Conservation (phyloP, 805 yeast species). For the Cyberlindnera subsufficiens region DNA sequence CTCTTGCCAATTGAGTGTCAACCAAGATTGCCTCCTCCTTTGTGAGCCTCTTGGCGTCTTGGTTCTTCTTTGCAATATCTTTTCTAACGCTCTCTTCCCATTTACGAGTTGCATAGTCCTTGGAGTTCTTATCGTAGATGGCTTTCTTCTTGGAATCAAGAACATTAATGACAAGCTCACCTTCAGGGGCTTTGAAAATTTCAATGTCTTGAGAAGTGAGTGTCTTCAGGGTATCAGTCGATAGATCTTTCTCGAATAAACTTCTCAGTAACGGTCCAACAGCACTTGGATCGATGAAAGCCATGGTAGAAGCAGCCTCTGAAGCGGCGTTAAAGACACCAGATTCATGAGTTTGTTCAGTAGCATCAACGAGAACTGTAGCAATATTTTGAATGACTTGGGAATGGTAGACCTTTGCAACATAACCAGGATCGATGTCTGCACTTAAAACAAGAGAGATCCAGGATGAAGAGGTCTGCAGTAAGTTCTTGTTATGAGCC, state of each 20-base stretch:
- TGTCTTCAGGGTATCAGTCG: constrained; percentile 5
- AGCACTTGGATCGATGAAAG: constrained; percentile 55
- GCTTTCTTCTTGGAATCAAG: constrained; percentile 39
- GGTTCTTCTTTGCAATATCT: constrained; percentile 58
- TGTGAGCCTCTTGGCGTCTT: constrained; percentile 49
- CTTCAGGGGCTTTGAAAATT: constrained; percentile 69
- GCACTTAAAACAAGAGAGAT: constrained; percentile 63
- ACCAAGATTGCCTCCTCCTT: constrained; percentile 70
- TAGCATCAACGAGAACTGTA: constrained; percentile 15
- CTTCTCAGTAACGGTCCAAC: constrained; percentile 46
- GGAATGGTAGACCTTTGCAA: constrained; percentile 33
- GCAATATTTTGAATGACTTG: constrained; percentile 17
- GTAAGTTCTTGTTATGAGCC: constrained; percentile 36
- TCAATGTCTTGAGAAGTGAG: constrained; percentile 45
- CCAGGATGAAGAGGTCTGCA: constrained; percentile 54
- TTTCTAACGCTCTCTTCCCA: constrained; percentile 87
- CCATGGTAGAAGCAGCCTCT: constrained; percentile 39
- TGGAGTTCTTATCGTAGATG: constrained; percentile 62
- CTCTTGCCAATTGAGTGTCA: constrained; percentile 57
- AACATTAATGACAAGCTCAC: constrained; percentile 62
- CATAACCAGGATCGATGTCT: constrained; percentile 54
- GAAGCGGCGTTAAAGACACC: constrained; percentile 47
- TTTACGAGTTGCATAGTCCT: constrained; percentile 76
- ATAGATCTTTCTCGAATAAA: constrained; percentile 38
- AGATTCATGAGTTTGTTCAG: constrained; percentile 20